phyloP scores from a whole-genome alignment of 768 basidiomycete genomes.

The Boletus pseudo-olivaceus region DNA sequence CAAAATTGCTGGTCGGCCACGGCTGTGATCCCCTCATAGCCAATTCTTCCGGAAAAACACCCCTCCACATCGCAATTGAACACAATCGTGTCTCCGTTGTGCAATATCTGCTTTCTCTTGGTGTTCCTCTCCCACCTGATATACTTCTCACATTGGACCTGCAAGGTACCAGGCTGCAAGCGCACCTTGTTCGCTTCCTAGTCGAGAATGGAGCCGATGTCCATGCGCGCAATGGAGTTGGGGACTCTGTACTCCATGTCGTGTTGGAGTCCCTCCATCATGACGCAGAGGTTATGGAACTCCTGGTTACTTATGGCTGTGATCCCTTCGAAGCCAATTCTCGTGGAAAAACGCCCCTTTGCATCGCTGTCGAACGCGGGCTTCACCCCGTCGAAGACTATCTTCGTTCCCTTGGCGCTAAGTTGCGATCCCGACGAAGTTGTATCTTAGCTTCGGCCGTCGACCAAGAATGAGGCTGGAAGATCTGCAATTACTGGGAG shows the following conservation, averaged over 20 bases:
- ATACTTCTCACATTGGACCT: background rate
- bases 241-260: background rate
- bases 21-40: background rate
- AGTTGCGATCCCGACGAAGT: background rate
- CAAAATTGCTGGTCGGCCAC: no score
- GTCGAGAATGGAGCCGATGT: background rate
- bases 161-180: no score
- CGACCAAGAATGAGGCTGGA: no score
- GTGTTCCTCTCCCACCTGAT: background rate
- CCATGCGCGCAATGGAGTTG: background rate
- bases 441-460: no score
- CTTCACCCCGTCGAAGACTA: background rate
- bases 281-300: background rate
- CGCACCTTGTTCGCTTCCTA: background rate
- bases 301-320: background rate
- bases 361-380: background rate
- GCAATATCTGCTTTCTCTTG: background rate
- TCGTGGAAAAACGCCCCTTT: background rate
- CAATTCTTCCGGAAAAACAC: background rate
- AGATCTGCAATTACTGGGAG: no score
- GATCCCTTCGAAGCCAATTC: background rate
- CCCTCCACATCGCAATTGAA: background rate
- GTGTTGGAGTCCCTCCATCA: background rate
- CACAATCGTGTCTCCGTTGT: background rate
- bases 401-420: background rate